Evolutionary conservation across 768 basidiomycete species (phyloP), one percentile per base, ranked within the genome.

Genomic region (Solioccasus polychromus): DNA sequence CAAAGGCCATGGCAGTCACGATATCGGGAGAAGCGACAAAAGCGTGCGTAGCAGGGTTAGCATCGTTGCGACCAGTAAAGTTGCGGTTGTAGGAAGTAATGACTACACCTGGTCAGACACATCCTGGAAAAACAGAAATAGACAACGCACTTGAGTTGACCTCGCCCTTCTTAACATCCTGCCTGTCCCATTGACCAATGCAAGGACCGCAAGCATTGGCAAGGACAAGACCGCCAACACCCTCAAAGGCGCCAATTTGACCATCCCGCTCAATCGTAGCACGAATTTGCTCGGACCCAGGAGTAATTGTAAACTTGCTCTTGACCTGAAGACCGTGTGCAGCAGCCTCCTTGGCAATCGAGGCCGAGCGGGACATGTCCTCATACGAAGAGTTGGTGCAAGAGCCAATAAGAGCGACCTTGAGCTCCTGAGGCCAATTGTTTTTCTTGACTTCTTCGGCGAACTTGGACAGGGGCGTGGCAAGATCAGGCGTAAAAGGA

Each of bases 371-470:
- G 29, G 92, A 88, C 95, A 98, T 96, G 72, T 99, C 96, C 74
- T 99, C 96, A 66, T 99, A 99, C 26, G 96, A 98, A 37, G 96
- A 98, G 82, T 99, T 99, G 67, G 96, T 98, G 85, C 96, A 99
- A 37, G 96, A 98, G 42, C 96, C 96, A 67, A 99, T 98, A 47
- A 99, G 85, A 50, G 83, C 92, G 59, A 98, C 96, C 75, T 89
- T 92, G 74, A 99, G 83, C 67, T 99, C 94, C 44, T 85, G 77
- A 29, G 96, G 96, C 96, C 96, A 98, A 67, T 78, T 75, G 75
- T 98, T 97, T 76, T 89, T 84, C 80, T 91, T 92, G 50, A 88
- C 92, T 57, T 83, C 92, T 25, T 76, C 73, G 41, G 89, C 88
- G 62, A 98, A 96, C 77, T 95, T 88, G 69, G 94, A 96, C 61